Conservation (phyloP, 2,329 filamentous ascomycete genomes). For the Phialophora tarda region DNA sequence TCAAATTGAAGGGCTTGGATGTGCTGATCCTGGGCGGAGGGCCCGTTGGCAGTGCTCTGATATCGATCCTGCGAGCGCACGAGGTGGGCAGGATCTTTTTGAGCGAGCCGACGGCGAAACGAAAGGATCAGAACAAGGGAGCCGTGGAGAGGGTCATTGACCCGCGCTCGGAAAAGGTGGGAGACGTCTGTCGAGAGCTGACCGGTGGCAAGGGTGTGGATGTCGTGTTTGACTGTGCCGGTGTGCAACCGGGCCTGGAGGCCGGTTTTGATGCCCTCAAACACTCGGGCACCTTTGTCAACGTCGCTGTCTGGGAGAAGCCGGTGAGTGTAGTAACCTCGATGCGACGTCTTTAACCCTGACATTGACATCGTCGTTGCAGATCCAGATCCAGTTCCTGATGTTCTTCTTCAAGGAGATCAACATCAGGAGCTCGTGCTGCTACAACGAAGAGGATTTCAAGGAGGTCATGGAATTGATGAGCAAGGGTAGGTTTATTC, state of each 20-base stretch:
- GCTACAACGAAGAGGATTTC: conserved; percentile 45
- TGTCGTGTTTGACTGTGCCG: conserved; percentile 47
- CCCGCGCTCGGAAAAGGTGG: conserved; percentile 38
- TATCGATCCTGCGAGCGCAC: conserved; percentile 27
- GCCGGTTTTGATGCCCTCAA: conserved; percentile 43
- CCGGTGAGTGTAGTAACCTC: conserved; percentile 38
- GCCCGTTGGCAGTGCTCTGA: conserved; percentile 30
- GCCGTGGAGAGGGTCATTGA: conserved; percentile 28
- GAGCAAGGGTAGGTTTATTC: conserved; percentile 40
- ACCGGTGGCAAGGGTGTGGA: conserved; percentile 44
- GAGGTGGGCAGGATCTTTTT: conserved; percentile 26
- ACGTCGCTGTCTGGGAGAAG: conserved; percentile 45
- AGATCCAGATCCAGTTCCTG: conserved; percentile 24
- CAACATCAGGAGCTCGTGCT: conserved; percentile 41
- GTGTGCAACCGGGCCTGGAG: conserved; percentile 43
- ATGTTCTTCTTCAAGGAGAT: conserved; percentile 27
- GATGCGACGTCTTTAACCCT: too few species aligned
- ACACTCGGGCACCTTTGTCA: conserved; percentile 43
- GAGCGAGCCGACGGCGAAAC: conserved; percentile 28
- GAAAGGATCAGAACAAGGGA: conserved; percentile 21
- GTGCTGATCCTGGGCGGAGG: conserved; percentile 35
- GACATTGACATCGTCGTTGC: not conserved
- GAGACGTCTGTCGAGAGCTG: conserved; percentile 40
- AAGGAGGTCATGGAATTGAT: conserved; percentile 44
- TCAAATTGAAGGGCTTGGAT: conserved; percentile 16